Conservation (phyloP, 2,329 filamentous ascomycete species). For the Talaromyces amestolkiae region DNA sequence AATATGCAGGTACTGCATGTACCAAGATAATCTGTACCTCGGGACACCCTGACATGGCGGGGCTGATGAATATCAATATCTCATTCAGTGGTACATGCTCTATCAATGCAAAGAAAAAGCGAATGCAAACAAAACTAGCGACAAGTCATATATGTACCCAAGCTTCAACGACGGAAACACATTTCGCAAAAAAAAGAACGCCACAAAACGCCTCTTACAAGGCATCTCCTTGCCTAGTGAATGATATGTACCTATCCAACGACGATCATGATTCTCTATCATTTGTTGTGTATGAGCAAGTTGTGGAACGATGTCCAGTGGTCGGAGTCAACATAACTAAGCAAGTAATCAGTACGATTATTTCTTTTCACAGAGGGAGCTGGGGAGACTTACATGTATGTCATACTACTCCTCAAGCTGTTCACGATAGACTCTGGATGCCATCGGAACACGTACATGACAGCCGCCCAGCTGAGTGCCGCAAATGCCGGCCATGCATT, state of each 20-base stretch:
- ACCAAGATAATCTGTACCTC: neutral
- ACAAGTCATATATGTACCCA: neutral
- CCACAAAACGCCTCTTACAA: conserved; percentile 1
- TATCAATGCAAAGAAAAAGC: neutral
- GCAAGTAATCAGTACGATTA: conserved; percentile 4
- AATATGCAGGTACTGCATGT: neutral
- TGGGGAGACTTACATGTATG: conserved; percentile 73
- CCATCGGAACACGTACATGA: conserved; percentile 94
- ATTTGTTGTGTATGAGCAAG: conserved; percentile 80
- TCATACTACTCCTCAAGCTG: conserved; percentile 92
- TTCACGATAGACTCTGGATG: conserved; percentile 88
- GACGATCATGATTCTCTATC: conserved; percentile 21
- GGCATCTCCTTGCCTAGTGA: neutral
- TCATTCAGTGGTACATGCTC: neutral
- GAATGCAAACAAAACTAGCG: neutral
- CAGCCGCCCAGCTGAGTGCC: conserved; percentile 81
- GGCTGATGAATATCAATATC: neutral
- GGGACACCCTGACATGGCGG: neutral
- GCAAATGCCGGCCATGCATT: conserved; percentile 94
- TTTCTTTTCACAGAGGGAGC: conserved; percentile 1
- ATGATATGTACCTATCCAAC: neutral
- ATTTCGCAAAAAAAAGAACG: neutral
- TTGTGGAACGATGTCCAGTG: conserved; percentile 84
- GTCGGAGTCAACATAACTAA: conserved; percentile 73
- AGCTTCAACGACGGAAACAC: neutral